Percentiles rank a stretch among this genome's conserved stretches.
Evolutionary conservation across 2,329 filamentous ascomycete genomes (phyloP).

Genomic region (Arthrobotrys conoides): DNA sequence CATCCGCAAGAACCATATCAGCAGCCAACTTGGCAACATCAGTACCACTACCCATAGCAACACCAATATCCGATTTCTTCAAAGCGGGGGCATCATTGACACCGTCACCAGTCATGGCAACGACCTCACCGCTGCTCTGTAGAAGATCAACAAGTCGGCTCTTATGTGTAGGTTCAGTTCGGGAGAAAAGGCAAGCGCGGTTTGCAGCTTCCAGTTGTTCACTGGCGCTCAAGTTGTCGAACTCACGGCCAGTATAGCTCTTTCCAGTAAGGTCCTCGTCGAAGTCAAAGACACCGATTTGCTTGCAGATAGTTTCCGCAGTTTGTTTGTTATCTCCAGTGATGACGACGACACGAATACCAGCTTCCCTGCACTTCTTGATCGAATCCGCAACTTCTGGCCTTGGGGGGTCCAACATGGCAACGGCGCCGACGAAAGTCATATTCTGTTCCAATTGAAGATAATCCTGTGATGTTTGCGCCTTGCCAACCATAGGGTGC

Average conservation of each 20-base stretch:
- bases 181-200: constrained; percentile 90
- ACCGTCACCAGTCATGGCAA: constrained; percentile 98
- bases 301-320: constrained; percentile 95
- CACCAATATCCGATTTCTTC: constrained; percentile 98
- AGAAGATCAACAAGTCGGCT: constrained; percentile 97
- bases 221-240: constrained; percentile 83
- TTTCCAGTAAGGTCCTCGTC: constrained; percentile 88
- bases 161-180: constrained; percentile 96
- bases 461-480: constrained; percentile 88
- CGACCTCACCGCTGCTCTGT: constrained; percentile 91
- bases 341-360: constrained; percentile 97
- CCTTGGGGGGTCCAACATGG: constrained; percentile 96
- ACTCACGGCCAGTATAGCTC: constrained; percentile 95
- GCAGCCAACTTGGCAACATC: constrained; percentile 96
- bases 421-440: constrained; percentile 92
- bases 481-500: constrained; percentile 78
- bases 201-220: constrained; percentile 89
- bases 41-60: constrained; percentile 98
- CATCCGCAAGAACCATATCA: constrained; percentile 98
- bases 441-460: constrained; percentile 90
- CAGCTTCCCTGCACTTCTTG: constrained; percentile 88
- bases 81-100: constrained; percentile 98
- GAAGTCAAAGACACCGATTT: constrained; percentile 91
- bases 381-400: constrained; percentile 91
- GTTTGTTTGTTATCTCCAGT: constrained; percentile 98